phyloP scores from a whole-genome alignment of 2,329 filamentous ascomycete genomes.

The Ceratocystis diversiconidia region DNA sequence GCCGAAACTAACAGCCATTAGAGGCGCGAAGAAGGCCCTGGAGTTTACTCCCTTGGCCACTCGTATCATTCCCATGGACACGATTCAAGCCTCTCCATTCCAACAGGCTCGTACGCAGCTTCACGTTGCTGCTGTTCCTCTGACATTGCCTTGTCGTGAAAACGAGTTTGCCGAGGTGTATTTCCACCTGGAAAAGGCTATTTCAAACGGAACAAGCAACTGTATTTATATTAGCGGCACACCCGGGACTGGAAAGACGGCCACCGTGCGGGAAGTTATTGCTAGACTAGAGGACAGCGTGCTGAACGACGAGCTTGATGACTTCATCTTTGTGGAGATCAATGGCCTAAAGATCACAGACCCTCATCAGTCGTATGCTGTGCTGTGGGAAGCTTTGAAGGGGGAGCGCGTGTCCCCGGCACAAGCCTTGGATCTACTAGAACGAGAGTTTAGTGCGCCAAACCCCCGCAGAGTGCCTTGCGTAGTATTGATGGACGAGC shows the following conservation, averaged over 20 bases:
- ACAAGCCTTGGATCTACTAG: conserved; percentile 79
- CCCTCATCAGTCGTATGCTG: conserved; percentile 85
- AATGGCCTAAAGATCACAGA: conserved; percentile 99
- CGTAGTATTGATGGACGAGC: conserved; percentile 95
- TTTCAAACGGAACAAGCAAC: conserved; percentile 80
- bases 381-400: conserved; percentile 91
- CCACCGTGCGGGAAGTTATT: conserved; percentile 90
- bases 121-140: conserved; percentile 85
- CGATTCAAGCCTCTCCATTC: conserved; percentile 72
- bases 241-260: conserved; percentile 92
- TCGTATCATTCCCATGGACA: conserved; percentile 60
- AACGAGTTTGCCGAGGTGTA: conserved; percentile 86
- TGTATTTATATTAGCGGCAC: conserved; percentile 99
- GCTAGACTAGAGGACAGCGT: conserved; percentile 80
- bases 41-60: conserved; percentile 95
- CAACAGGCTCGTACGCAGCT: conserved; percentile 77
- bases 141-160: conserved; percentile 79
- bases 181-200: conserved; percentile 83
- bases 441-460: conserved; percentile 83
- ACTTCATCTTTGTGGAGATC: conserved; percentile 98
- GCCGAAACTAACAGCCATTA: neutral
- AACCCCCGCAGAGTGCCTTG: conserved; percentile 84
- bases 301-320: conserved; percentile 77
- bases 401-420: conserved; percentile 83
- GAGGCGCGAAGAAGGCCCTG: conserved; percentile 47